A percentile compares a stretch with the other conserved stretches of the same genome.
phyloP scores from a whole-genome alignment of 352 stramenopile genomes.

The Globisporangium alternatum region DNA sequence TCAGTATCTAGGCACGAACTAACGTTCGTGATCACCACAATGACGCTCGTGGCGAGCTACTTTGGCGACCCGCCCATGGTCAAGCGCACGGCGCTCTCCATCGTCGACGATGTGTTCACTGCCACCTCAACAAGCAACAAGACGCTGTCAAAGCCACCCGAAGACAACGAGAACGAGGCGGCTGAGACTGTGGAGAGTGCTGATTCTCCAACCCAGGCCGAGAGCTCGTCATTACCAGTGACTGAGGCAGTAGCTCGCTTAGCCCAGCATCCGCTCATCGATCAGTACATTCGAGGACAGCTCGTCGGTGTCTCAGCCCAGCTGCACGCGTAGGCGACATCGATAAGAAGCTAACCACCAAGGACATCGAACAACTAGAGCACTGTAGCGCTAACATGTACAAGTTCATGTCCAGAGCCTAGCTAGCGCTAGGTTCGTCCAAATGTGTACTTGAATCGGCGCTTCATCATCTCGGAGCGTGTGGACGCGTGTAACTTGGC shows the following conservation, averaged over 20 bases:
- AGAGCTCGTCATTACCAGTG: slow-evolving; percentile 22
- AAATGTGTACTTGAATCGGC: slow-evolving; percentile 45
- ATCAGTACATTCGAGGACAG: slow-evolving; percentile 37
- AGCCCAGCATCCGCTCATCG: slow-evolving; percentile 33
- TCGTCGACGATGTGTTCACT: slow-evolving; percentile 30
- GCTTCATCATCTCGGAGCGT: slow-evolving; percentile 58
- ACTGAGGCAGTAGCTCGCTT: slow-evolving; percentile 15
- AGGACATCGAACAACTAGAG: not conserved
- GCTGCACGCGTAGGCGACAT: not conserved
- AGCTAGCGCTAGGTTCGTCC: slow-evolving; percentile 17
- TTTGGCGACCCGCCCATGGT: slow-evolving; percentile 52
- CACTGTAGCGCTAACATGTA: not conserved
- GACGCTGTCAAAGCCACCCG: not conserved
- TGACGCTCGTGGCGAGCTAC: slow-evolving; percentile 41
- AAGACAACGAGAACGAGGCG: slow-evolving; percentile 9
- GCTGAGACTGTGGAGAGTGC: not conserved
- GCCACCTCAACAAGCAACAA: not conserved
- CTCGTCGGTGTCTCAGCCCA: not conserved
- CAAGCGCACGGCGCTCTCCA: slow-evolving; percentile 25
- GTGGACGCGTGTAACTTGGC: slow-evolving; percentile 19
- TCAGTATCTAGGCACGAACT: slow-evolving; percentile 23
- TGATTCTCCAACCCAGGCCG: not conserved
- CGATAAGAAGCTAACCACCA: not conserved
- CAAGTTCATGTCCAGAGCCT: not conserved
- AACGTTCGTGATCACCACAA: slow-evolving; percentile 44